Conservation (phyloP, 2,329 filamentous ascomycete species). For the Aspergillus sclerotialis region DNA sequence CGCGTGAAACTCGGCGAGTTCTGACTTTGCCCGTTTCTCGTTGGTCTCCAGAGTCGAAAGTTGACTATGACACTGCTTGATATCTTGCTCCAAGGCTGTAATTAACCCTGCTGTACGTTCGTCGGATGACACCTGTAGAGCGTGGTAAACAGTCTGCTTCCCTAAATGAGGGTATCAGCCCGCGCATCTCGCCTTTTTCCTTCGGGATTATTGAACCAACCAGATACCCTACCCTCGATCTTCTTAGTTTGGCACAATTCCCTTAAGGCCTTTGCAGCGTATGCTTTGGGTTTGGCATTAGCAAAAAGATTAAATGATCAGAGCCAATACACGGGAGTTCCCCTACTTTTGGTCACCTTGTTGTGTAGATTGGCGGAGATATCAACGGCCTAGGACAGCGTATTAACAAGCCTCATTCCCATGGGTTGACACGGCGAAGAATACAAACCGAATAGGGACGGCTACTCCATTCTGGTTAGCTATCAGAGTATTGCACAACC, state of each 20-base stretch:
- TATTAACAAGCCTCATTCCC: background rate
- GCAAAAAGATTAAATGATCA: background rate
- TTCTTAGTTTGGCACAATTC: constrained; percentile 55
- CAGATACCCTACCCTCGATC: constrained; percentile 51
- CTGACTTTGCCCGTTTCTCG: constrained; percentile 44
- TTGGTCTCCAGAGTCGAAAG: constrained; percentile 39
- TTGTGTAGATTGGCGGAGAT: constrained; percentile 57
- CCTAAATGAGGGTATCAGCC: constrained; percentile 31
- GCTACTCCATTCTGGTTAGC: constrained; percentile 23
- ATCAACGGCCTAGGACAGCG: constrained; percentile 43
- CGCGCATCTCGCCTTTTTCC: background rate
- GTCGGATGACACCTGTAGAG: constrained; percentile 45
- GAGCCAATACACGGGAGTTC: constrained; percentile 5
- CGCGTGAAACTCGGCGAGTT: constrained; percentile 40
- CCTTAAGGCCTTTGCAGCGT: constrained; percentile 55
- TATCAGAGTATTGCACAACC: too few relatives aligned
- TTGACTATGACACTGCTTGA: constrained; percentile 39
- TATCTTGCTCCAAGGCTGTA: constrained; percentile 43
- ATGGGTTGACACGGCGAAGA: background rate
- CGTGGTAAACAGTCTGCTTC: constrained; percentile 58
- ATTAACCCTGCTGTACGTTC: constrained; percentile 43
- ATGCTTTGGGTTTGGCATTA: constrained; percentile 31
- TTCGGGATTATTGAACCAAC: constrained; percentile 23
- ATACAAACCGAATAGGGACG: constrained; percentile 47
- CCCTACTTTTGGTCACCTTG: constrained; percentile 49